Base-by-base conservation (phyloP, 2,329 filamentous ascomycete genomes). In the Xylariaceae sp. region DNA sequence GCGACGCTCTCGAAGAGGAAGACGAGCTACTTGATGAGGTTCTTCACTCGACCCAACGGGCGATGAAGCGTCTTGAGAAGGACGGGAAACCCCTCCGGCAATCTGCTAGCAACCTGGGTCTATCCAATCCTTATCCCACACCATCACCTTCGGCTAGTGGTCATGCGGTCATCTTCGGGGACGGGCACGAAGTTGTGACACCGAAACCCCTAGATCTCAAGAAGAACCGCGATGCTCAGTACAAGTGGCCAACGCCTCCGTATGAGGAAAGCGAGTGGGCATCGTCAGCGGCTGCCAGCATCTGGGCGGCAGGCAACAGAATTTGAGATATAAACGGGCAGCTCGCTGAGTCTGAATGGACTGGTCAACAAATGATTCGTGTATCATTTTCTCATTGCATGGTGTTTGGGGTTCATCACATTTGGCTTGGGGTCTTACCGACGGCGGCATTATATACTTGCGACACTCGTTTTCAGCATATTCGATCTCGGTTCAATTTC, bases 191-290 rank as follows among this genome's bases (percentile, higher is more conserved):
- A 56, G 71, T 71, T 1, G 64, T 82, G 26, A 77, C 83, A 2
- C 79, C 84, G 8, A 87, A 85, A 63, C 86, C 87, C 9, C 65
- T 90, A 49, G 77, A 87, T 51, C 80, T 87, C 41, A 72, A 74
- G 56, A 79, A 80, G 60, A 76, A 78, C 71, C 56, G 68, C 1
- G 67, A 71, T 22, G 49, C 55, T 16, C 68, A 76, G 48, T 71
- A 78, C 56, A 93, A 95, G 67, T 96, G 90, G 85, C 91, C 90
- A 3, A 97, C 93, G 13, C 93, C 93, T 17, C 91, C 93, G 3
- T 95, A 96, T 54, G 90, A 95, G 58, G 90, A 95, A 55, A 83
- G 83, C 49, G 90, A 95, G 62, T 97, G 90, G 91, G 89, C 85
- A 15, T 81, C 85, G 8, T 84, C 87, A 32, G 86, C 88, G 22